phyloP scores from a whole-genome alignment of 371 early-diverging fungal genomes.

The Mortierella sp. region DNA sequence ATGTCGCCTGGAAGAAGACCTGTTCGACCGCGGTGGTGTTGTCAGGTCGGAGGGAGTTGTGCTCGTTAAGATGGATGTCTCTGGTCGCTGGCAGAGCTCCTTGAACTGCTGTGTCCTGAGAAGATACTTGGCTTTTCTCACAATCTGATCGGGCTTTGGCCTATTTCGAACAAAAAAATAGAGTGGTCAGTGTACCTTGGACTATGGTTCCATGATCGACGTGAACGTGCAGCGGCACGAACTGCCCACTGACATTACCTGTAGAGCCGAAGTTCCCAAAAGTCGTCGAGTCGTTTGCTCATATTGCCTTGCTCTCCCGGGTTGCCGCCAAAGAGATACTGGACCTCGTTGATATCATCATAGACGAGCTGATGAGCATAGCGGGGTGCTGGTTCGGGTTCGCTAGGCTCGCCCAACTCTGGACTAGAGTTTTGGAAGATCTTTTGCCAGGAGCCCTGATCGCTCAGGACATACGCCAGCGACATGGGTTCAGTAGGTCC shows the following conservation, averaged over 20 bases:
- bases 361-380: slow-evolving; percentile 92
- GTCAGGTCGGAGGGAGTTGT: slow-evolving; percentile 16
- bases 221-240: no score
- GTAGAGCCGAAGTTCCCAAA: slow-evolving; percentile 83
- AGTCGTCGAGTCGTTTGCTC: slow-evolving; percentile 81
- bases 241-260: no score
- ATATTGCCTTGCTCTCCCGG: slow-evolving; percentile 74
- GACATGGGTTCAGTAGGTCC: slow-evolving; percentile 37
- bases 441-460: slow-evolving; percentile 77
- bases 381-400: slow-evolving; percentile 81
- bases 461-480: slow-evolving; percentile 52
- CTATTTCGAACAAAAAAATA: slow-evolving; percentile 51
- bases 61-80: slow-evolving; percentile 42
- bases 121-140: slow-evolving; percentile 71
- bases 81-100: slow-evolving; percentile 70
- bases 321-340: slow-evolving; percentile 93
- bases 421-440: slow-evolving; percentile 79
- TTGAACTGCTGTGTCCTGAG: slow-evolving; percentile 78
- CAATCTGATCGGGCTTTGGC: slow-evolving; percentile 69
- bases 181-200: background rate
- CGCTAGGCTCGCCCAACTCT: slow-evolving; percentile 60
- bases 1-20: background rate
- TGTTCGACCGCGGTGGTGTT: background rate
- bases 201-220: background rate
- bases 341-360: slow-evolving; percentile 68